Evolutionary conservation across 2,329 filamentous ascomycete genomes (phyloP).

Genomic region (Penicillium decumbens): DNA sequence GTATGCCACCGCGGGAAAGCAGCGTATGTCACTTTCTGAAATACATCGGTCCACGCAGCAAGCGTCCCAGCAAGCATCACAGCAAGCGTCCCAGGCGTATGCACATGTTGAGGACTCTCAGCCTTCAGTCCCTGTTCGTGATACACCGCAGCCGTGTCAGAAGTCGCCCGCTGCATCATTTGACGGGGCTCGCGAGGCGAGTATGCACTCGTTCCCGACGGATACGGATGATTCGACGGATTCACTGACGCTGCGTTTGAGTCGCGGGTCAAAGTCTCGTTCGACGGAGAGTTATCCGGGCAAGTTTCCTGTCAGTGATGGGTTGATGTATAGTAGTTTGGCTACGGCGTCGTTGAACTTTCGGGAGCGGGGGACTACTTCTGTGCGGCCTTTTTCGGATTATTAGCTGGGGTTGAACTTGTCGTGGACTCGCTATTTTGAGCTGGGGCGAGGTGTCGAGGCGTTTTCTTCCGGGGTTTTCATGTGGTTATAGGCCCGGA

Average conservation of each 20-base stretch:
- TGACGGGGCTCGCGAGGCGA: conserved; percentile 2
- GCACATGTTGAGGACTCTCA: too few species aligned
- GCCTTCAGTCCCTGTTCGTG: neutral
- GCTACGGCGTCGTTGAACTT: conserved; percentile 23
- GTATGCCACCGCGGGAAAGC: neutral
- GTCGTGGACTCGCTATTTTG: too few species aligned
- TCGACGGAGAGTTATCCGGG: conserved; percentile 33
- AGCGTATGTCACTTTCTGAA: neutral
- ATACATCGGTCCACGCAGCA: neutral
- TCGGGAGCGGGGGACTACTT: conserved; percentile 23
- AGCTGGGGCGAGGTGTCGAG: neutral
- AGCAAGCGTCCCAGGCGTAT: too few species aligned
- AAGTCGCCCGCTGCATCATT: conserved; percentile 7
- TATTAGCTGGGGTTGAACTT: conserved; percentile 7
- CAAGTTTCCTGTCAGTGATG: conserved; percentile 32
- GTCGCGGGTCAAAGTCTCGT: conserved; percentile 9
- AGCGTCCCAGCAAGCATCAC: neutral
- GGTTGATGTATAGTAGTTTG: conserved; percentile 23
- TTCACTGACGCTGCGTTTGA: conserved; percentile 13
- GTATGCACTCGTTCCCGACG: neutral
- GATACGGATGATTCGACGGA: conserved; percentile 8
- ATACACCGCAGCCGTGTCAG: neutral
- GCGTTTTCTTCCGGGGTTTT: neutral
- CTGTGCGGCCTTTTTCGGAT: conserved; percentile 32
- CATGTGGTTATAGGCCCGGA: neutral